These are phyloP conservation scores for Neonectria magnoliae DNA, from an alignment of 2,329 filamentous ascomycete genomes.

Conservation along the genomic window DNA sequence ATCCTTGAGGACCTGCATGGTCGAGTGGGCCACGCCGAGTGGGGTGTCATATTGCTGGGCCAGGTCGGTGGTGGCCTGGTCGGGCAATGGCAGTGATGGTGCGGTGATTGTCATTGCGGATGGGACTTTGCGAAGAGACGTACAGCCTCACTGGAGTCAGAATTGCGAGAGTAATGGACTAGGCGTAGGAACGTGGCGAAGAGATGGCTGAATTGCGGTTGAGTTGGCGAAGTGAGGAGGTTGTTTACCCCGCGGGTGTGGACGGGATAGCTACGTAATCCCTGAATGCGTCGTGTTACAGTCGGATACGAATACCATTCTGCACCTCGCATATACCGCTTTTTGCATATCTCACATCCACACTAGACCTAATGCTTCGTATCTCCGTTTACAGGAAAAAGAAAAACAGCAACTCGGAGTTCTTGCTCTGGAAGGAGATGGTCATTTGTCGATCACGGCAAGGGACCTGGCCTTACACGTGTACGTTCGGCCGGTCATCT, in stretches of 20 bases:
- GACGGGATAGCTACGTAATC: neutral
- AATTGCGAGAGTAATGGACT: neutral
- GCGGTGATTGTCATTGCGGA: constrained; percentile 23
- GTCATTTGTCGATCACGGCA: neutral
- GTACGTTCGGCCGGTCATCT: too few relatives aligned
- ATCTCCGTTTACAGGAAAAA: neutral
- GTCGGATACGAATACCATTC: neutral
- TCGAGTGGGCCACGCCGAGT: constrained; percentile 56
- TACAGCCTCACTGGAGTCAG: neutral
- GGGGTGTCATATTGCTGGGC: constrained; percentile 59
- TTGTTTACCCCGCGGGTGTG: constrained; percentile 9
- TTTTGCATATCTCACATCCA: neutral
- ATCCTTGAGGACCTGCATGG: constrained; percentile 63
- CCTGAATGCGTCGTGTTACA: neutral
- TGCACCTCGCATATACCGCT: neutral
- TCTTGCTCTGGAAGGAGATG: neutral
- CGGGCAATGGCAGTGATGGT: constrained; percentile 6
- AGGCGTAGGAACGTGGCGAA: neutral
- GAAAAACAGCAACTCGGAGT: neutral
- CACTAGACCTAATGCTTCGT: neutral
- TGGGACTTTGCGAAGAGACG: neutral
- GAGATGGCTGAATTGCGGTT: constrained; percentile 1
- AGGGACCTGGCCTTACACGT: neutral
- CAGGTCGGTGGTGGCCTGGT: constrained; percentile 50
- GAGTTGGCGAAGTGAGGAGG: neutral